Evolutionary conservation across 805 yeast genomes (phyloP).

Genomic region (Wickerhamomyces bisporus): DNA sequence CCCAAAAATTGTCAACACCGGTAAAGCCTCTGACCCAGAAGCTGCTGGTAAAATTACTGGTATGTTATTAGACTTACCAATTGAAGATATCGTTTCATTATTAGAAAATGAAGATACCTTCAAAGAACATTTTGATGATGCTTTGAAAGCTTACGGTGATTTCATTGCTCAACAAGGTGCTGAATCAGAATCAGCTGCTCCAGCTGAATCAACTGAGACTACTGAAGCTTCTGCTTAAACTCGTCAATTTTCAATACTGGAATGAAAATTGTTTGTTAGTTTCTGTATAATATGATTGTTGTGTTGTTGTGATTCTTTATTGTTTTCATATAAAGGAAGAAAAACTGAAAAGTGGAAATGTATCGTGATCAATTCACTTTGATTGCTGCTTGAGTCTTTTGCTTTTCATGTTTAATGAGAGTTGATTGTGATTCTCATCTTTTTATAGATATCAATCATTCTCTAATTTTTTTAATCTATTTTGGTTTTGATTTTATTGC

Average conservation of each 20-base stretch:
- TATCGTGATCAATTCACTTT: too few species aligned
- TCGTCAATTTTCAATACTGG: neutral
- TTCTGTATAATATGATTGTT: too few species aligned
- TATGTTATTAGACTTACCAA: conserved; percentile 95
- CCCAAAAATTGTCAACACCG: conserved; percentile 83
- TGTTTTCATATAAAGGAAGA: too few species aligned
- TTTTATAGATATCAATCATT: too few species aligned
- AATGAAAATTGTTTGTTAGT: too few species aligned
- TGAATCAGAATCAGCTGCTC: conserved; percentile 8
- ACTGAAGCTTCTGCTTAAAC: conserved; percentile 11
- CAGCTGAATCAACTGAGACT: conserved; percentile 10
- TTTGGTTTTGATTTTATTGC: neutral
- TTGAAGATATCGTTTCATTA: conserved; percentile 81
- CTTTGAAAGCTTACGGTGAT: conserved; percentile 88
- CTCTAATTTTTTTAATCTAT: too few species aligned
- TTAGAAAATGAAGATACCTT: conserved; percentile 87
- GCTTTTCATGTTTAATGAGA: too few species aligned
- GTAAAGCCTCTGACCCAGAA: conserved; percentile 84
- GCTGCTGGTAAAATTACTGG: conserved; percentile 99
- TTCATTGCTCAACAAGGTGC: conserved; percentile 48
- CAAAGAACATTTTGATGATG: conserved; percentile 89
- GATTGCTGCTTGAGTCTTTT: too few species aligned
- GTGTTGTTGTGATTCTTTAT: too few species aligned
- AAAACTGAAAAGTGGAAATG: too few species aligned
- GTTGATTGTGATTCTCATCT: too few species aligned